Percentiles rank a stretch among this genome's conserved stretches.
These are phyloP conservation scores for Fraxinus sp. DNA, from an alignment of 305 asterid genomes.

Conservation along the genomic window DNA sequence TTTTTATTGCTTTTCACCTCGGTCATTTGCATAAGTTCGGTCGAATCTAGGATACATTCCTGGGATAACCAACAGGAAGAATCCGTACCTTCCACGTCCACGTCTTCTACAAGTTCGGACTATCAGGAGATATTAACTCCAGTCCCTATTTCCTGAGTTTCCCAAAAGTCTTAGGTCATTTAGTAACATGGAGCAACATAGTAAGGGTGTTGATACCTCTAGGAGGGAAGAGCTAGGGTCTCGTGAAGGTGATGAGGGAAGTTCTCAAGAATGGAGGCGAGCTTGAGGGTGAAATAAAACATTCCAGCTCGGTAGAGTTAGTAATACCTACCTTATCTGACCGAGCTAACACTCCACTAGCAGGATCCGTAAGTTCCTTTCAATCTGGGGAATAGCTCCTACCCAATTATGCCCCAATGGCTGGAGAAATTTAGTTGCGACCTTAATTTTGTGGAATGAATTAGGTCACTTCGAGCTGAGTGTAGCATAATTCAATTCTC, in stretches of 20 bases:
- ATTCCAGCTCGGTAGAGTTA: neutral
- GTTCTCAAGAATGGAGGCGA: neutral
- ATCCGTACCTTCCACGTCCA: neutral
- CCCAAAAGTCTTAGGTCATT: neutral
- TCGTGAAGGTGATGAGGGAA: neutral
- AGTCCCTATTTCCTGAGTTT: neutral
- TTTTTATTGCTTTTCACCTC: neutral
- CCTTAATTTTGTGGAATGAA: neutral
- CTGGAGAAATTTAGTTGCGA: neutral
- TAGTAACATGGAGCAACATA: neutral
- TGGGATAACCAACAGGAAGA: neutral
- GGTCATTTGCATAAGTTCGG: neutral
- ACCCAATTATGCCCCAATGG: neutral
- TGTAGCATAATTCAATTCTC: neutral
- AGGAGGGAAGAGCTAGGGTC: neutral
- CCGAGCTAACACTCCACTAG: neutral
- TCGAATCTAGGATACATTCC: neutral
- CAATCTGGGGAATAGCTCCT: neutral
- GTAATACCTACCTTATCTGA: neutral
- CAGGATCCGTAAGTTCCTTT: too few relatives aligned
- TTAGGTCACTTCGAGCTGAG: neutral
- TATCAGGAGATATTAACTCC: neutral
- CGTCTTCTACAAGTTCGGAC: neutral
- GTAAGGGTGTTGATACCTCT: neutral
- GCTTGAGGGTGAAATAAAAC: neutral